Base-by-base conservation (phyloP, 2,329 filamentous ascomycete species). In the Mycosphaerella sp. region DNA sequence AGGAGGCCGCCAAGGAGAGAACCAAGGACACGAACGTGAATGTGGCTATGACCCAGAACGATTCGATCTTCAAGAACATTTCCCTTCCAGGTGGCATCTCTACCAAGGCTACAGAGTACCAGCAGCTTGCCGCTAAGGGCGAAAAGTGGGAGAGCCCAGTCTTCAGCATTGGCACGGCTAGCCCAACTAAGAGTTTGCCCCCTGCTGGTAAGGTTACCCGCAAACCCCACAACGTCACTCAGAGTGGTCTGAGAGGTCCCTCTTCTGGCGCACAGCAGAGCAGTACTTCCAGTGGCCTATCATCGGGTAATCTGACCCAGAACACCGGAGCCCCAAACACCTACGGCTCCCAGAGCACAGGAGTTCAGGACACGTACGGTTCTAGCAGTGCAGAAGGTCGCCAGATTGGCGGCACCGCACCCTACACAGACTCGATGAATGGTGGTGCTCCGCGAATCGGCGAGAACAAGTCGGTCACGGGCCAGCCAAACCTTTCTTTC, bases 121-220 rank as follows among this genome's bases (percentile, higher is more conserved):
- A 84, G 75, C 83, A 96, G 21, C 79, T 95, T 54, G 89, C 92
- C 7, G 78, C 77, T 62, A 89, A 93, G 81, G 93, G 93, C 49
- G 87, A 95, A 53, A 85, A 84, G 71, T 98, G 93, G 93, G 86
- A 95, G 78, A 95, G 87, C 57, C 89, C 92, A 8, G 83, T 98
- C 66, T 98, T 98, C 77, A 85, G 83, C 56, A 86, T 97, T 64
- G 92, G 93, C 45, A 80, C 75, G 42, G 90, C 91, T 9, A 77
- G 80, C 52, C 84, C 85, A 73, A 89, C 87, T 41, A 78, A 74
- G 23, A 81, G 86, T 65, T 79, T 96, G 42, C 90, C 91, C 1
- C 69, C 73, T 58, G 68, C 78, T 38, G 69, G 71, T 1, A 62
- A 75, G 38, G 73, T 86, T 50, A 76, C 71, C 36, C 81, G 83